These are phyloP conservation scores for Taxawa tesnikishii DNA, from an alignment of 2,329 filamentous ascomycete species.

Conservation along the genomic window DNA sequence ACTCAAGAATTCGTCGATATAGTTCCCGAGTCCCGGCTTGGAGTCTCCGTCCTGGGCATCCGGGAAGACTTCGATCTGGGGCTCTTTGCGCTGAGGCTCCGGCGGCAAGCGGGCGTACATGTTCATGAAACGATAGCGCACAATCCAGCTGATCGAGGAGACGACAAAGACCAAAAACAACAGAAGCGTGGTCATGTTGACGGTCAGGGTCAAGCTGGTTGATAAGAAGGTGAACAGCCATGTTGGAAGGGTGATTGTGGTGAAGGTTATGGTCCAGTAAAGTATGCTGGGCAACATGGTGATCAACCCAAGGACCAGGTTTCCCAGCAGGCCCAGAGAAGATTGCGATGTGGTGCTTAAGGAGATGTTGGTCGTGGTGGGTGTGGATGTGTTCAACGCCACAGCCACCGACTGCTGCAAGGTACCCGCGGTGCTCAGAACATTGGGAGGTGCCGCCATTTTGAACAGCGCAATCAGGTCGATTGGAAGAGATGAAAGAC, in stretches of 20 bases:
- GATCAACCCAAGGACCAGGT: slow-evolving; percentile 19
- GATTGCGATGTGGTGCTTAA: slow-evolving; percentile 9
- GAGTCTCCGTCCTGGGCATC: slow-evolving; percentile 81
- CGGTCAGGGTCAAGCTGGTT: slow-evolving; percentile 88
- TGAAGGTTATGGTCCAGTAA: slow-evolving; percentile 74
- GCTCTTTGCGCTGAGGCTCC: slow-evolving; percentile 91
- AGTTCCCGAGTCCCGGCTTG: slow-evolving; percentile 88
- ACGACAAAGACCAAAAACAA: slow-evolving; percentile 65
- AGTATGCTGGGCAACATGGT: slow-evolving; percentile 43
- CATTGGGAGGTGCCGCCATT: no score
- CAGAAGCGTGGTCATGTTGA: slow-evolving; percentile 95
- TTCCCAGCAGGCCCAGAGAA: slow-evolving; percentile 18
- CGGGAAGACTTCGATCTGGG: slow-evolving; percentile 87
- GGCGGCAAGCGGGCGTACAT: slow-evolving; percentile 92
- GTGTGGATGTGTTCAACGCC: slow-evolving; percentile 1
- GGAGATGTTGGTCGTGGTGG: slow-evolving; percentile 1
- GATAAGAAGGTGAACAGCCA: slow-evolving; percentile 84
- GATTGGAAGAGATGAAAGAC: no score
- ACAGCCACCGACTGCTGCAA: slow-evolving; percentile 2
- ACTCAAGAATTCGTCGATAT: slow-evolving; percentile 93
- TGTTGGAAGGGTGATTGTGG: slow-evolving; percentile 79
- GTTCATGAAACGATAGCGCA: slow-evolving; percentile 89
- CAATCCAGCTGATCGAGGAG: slow-evolving; percentile 84
- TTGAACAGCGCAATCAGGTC: no score
- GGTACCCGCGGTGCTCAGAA: background rate